Evolutionary conservation across 805 yeast genomes (phyloP).

Genomic region (Myxozyma mucilagina): DNA sequence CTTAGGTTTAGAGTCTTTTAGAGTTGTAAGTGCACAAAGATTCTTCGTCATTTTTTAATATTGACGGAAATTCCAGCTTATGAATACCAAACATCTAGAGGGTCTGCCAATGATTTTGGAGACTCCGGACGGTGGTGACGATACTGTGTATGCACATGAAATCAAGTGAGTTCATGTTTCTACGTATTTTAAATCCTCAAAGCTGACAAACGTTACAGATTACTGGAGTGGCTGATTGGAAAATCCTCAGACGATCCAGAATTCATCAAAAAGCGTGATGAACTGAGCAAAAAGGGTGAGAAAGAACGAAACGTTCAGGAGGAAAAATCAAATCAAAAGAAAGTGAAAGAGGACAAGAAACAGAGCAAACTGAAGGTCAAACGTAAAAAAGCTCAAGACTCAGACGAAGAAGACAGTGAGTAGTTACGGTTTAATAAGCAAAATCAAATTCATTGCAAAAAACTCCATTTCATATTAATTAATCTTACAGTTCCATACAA

Average conservation of each 20-base stretch:
- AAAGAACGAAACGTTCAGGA: constrained; percentile 52
- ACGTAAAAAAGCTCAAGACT: constrained; percentile 5
- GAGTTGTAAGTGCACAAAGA: constrained; percentile 43
- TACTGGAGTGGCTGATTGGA: constrained; percentile 79
- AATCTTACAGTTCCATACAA: constrained; percentile 3
- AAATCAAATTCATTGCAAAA: not conserved
- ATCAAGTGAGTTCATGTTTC: constrained; percentile 16
- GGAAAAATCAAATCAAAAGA: constrained; percentile 6
- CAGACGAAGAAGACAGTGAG: constrained; percentile 12
- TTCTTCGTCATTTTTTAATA: not conserved
- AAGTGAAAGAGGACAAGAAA: constrained; percentile 9
- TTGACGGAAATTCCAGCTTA: constrained; percentile 43
- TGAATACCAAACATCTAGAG: constrained; percentile 63
- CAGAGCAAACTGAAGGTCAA: constrained; percentile 11
- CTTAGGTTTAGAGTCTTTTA: constrained; percentile 80
- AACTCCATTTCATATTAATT: not conserved
- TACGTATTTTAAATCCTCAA: not conserved
- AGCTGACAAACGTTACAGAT: constrained; percentile 19
- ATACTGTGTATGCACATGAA: constrained; percentile 54
- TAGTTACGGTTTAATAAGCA: not conserved
- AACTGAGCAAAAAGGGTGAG: constrained; percentile 60
- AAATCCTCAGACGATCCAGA: constrained; percentile 56
- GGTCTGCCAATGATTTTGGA: constrained; percentile 81
- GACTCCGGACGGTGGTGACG: constrained; percentile 60
- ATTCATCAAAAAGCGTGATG: constrained; percentile 49